A percentile compares a stretch with the other conserved stretches of the same genome.
phyloP scores from a whole-genome alignment of 169 alveolate genomes.

The Fabrea salina region DNA sequence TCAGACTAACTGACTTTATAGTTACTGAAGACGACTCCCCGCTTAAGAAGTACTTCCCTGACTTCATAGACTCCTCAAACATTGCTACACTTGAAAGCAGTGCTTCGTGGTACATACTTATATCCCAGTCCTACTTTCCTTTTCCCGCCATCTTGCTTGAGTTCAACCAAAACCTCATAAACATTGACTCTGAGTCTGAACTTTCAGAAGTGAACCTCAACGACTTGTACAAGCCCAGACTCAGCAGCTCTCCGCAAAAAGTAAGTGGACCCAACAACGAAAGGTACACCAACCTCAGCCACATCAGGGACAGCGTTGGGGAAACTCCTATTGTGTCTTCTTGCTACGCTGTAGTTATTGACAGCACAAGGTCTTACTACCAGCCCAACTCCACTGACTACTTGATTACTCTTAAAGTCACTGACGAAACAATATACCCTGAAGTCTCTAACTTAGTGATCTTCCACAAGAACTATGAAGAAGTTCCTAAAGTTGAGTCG shows the following conservation, averaged over 20 bases:
- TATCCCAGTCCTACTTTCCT: background rate
- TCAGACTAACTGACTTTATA: background rate
- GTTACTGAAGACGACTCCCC: background rate
- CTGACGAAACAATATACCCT: slow-evolving; percentile 11
- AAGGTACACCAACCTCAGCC: background rate
- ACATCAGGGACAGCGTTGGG: background rate
- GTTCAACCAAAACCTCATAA: background rate
- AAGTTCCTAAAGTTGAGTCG: background rate
- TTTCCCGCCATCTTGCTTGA: background rate
- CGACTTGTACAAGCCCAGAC: background rate
- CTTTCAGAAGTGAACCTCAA: background rate
- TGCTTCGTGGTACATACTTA: background rate
- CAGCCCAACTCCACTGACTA: background rate
- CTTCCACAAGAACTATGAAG: background rate
- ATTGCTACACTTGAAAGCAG: background rate
- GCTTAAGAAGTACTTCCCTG: background rate
- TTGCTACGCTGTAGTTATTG: slow-evolving; percentile 7
- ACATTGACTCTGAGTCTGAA: background rate
- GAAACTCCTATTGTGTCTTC: background rate
- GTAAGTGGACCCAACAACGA: background rate
- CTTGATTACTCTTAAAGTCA: background rate
- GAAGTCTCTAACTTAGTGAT: background rate
- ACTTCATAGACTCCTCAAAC: background rate
- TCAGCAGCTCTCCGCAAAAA: background rate
- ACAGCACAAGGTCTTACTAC: background rate